phyloP scores from a whole-genome alignment of 1,139 yeast genomes.

The Debaryomyces udenii region DNA sequence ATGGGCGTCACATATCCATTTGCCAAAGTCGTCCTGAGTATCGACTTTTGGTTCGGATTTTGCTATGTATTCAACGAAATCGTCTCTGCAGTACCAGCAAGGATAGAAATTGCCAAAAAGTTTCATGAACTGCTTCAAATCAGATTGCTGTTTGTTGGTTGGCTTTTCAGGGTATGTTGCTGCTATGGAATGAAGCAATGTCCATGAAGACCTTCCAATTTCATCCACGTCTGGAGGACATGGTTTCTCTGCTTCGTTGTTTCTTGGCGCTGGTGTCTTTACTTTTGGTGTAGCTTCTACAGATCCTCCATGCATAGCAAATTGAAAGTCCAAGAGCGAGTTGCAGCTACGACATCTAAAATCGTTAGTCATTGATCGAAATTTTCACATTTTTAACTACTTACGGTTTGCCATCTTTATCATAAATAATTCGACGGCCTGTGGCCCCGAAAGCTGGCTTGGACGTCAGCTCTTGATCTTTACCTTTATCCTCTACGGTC shows the following conservation, averaged over 20 bases:
- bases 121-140: slow-evolving; percentile 68
- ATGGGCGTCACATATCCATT: slow-evolving; percentile 95
- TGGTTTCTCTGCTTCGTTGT: slow-evolving; percentile 38
- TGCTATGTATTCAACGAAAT: slow-evolving; percentile 66
- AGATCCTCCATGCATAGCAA: slow-evolving; percentile 45
- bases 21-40: slow-evolving; percentile 78
- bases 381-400: slow-evolving; percentile 26
- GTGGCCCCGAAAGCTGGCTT: slow-evolving; percentile 53
- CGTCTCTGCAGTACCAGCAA: slow-evolving; percentile 92
- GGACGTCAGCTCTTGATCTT: background rate
- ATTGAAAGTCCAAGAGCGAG: slow-evolving; percentile 71
- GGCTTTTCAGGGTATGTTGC: slow-evolving; percentile 86
- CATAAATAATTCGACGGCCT: slow-evolving; percentile 76
- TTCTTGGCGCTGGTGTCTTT: slow-evolving; percentile 8
- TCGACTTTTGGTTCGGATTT: slow-evolving; percentile 66
- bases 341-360: slow-evolving; percentile 82
- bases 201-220: slow-evolving; percentile 91
- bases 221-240: slow-evolving; percentile 88
- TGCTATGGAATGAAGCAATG: slow-evolving; percentile 85
- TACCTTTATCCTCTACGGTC: slow-evolving; percentile 1
- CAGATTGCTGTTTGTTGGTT: slow-evolving; percentile 59
- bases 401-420: slow-evolving; percentile 89
- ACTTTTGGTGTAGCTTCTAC: slow-evolving; percentile 17
- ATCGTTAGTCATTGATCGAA: slow-evolving; percentile 21
- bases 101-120: slow-evolving; percentile 86